These are phyloP conservation scores for Chrysoporthe puriensis DNA, from an alignment of 2,329 filamentous ascomycete species.

Conservation along the genomic window DNA sequence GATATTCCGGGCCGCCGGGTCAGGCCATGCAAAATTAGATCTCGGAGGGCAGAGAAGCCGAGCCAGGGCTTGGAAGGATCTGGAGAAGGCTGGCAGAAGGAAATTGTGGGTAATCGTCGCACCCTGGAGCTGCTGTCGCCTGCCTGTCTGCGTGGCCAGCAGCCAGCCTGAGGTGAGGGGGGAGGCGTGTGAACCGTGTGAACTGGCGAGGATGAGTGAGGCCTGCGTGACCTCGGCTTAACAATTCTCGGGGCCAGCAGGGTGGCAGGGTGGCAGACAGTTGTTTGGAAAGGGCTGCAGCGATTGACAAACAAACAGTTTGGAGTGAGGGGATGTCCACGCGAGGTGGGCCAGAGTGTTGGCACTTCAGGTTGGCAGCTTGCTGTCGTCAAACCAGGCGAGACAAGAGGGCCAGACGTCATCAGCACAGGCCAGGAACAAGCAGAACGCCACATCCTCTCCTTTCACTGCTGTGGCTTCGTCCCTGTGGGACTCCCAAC, in stretches of 20 bases:
- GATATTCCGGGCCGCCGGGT: slow-evolving; percentile 18
- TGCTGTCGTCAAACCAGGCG: not conserved
- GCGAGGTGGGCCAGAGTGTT: slow-evolving; percentile 5
- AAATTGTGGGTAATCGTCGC: slow-evolving; percentile 25
- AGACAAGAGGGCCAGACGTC: slow-evolving; percentile 11
- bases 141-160: not conserved
- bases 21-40: slow-evolving; percentile 27
- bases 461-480: not conserved
- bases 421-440: not conserved
- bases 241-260: not conserved
- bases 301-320: not conserved
- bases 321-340: not conserved
- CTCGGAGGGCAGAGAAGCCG: slow-evolving; percentile 26
- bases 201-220: not conserved
- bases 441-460: not conserved
- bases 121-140: not conserved
- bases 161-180: not conserved
- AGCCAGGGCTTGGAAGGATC: slow-evolving; percentile 11
- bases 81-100: slow-evolving; percentile 20
- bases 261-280: not conserved
- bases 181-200: not conserved
- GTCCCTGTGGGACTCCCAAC: no score
- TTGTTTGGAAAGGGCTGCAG: not conserved
- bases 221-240: not conserved
- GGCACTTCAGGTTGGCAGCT: not conserved